These are phyloP conservation scores for Persicaria tinctoria DNA, from an alignment of 148 eudicot species.

Conservation along the genomic window DNA sequence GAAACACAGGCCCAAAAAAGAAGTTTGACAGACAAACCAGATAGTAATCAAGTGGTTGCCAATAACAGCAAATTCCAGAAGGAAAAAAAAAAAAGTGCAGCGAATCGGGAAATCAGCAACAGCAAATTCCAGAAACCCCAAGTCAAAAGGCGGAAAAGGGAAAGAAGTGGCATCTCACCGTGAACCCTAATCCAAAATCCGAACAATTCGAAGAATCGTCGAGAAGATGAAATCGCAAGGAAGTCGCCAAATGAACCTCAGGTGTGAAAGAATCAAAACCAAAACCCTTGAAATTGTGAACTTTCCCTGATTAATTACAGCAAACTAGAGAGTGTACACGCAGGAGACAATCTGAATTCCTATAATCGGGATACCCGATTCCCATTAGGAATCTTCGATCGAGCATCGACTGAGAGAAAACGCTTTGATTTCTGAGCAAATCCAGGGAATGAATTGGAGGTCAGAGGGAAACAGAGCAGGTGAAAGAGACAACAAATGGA, in stretches of 20 bases:
- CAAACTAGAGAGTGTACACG: not conserved
- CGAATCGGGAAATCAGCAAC: not conserved
- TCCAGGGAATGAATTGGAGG: not conserved
- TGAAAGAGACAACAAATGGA: not conserved
- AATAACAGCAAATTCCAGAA: too few relatives aligned
- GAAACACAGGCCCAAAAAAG: not conserved
- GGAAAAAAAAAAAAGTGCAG: not conserved
- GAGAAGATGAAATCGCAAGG: not conserved
- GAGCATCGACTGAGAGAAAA: not conserved
- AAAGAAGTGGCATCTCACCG: not conserved
- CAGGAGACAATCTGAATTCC: not conserved
- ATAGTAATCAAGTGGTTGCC: not conserved
- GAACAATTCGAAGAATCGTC: not conserved
- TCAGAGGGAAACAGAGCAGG: slow-evolving; percentile 1
- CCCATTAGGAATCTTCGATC: not conserved
- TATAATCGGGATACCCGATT: not conserved
- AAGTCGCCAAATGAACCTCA: not conserved
- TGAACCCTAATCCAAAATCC: not conserved
- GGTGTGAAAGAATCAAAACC: not conserved
- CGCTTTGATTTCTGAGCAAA: not conserved
- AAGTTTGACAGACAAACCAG: not conserved
- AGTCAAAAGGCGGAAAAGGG: slow-evolving; percentile 1
- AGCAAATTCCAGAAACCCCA: not conserved
- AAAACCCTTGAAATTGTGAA: not conserved
- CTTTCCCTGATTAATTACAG: not conserved